Base-by-base conservation (phyloP, 768 basidiomycete genomes). In the Russula sp. region DNA sequence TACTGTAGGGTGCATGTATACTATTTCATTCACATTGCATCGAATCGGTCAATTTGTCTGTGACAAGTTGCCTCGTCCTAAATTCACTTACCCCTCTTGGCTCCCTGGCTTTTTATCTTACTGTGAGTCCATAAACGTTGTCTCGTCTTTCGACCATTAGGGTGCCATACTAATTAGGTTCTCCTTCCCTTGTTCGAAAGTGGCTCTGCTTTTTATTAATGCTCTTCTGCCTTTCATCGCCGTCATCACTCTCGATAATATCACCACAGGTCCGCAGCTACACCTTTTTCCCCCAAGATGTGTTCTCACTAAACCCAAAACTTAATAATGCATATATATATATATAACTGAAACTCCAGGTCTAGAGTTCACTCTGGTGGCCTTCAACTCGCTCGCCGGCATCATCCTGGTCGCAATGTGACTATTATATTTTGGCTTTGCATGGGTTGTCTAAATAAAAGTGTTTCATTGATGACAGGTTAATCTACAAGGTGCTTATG, bases 31-130 rank as follows among this genome's bases (percentile, higher is more conserved):
- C 22, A 10, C 5, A 18, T 18, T 44, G 8, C 42, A 9, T 11
- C 44, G 44, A 11, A 20, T 24, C 30, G 3, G 8, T 24, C 42
- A 38, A 32, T 49, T 65, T 65, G 64, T 65, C 64, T 65, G 64
- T 42, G 64, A 65, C 64, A 65, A 65, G 55, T 51, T 65, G 59
- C n/a, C 20, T 52, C 49, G 18, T 46, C n/a, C 22, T 40, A 22
- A 28, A 9, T 34, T 34, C 24, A 32, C 48, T 44, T 42, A 49
- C 3, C 59, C 64, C 6, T 32, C 59, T 10, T 61, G 49, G 55
- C 16, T 61, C 26, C 49, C 40, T 7, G 59, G 54, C 4, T 16
- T 57, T 22, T 30, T 61, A 6, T 57, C 48, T 52, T 65, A 65
- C 34, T 34, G 64, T 65, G 26, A 49, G 64, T 57, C 40, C 18